Evolutionary conservation across 352 stramenopile genomes (phyloP), one percentile per base, ranked within the genome.

Genomic region (Globisporangium iwayamae): DNA sequence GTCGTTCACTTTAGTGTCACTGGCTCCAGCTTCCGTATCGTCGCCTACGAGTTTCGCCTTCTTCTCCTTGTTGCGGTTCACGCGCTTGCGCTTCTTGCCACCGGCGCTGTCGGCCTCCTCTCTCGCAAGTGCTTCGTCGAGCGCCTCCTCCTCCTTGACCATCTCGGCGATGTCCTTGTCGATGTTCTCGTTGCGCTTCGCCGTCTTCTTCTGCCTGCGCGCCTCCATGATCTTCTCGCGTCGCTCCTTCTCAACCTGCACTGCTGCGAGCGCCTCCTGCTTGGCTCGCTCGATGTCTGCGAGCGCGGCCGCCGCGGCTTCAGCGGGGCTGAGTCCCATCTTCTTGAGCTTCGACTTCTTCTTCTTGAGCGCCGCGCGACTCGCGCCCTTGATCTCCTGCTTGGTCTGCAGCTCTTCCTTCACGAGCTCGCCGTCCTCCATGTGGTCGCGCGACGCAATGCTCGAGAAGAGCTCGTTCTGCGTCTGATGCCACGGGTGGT

Each of bases 311-410:
- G 66, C 60, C 3, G 72, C 68, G 0, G 72, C 72, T 47, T 79
- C 51, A 18, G 72, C 46, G 9, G 73, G 63, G 13, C 61, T 66
- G 32, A 81, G 36, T 2, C 79, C 77, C 62, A 81, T 63, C 46
- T 91, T 91, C 65, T 88, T 88, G 53, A 89, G 76, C 65, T 90
- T 90, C 32, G 68, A 62, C 56, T 90, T 91, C 70, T 81, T 85
- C 61, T 88, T 87, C 78, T 93, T 93, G 14, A 93, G 75, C 39
- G 85, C 78, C 34, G 84, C 84, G 7, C 84, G 80, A 73, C 84
- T 93, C 55, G 85, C 69, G 4, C 83, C 81, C 0, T 73, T 67
- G 38, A 76, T 66, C 39, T 70, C 41, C 14, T 69, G 70, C 61
- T 83, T 78, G 58, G 73, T 70, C 13, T 62, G 38, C 62, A 67